phyloP scores from a whole-genome alignment of 306 rosid species.

The Glycyrrhiza uralensis region DNA sequence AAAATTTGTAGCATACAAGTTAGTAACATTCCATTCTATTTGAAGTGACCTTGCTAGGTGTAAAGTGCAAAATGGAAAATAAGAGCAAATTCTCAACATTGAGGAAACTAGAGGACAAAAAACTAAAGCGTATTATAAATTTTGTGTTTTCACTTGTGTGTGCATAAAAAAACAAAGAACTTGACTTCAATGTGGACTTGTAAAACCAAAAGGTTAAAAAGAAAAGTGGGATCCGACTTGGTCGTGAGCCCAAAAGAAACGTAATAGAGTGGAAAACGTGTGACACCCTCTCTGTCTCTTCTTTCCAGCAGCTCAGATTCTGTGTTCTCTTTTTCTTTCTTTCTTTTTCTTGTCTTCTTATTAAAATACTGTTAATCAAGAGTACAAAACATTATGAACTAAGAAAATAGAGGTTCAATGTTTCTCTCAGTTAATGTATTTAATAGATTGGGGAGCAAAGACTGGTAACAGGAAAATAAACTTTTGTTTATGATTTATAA shows the following conservation, averaged over 20 bases:
- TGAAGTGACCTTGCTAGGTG: background rate
- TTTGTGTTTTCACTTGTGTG: background rate
- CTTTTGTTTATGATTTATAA: background rate
- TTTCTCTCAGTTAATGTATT: background rate
- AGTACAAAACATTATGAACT: background rate
- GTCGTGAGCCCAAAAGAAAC: constrained; percentile 25
- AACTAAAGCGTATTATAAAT: background rate
- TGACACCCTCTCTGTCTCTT: background rate
- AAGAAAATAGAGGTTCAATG: background rate
- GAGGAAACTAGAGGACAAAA: background rate
- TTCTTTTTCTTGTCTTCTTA: too few species aligned
- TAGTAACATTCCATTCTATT: background rate
- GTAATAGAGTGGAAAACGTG: constrained; percentile 36
- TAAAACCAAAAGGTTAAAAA: background rate
- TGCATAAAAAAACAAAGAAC: background rate
- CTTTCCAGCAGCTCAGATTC: background rate
- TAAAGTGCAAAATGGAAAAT: background rate
- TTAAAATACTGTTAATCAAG: background rate
- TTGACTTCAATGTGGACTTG: constrained; percentile 13
- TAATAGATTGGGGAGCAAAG: background rate
- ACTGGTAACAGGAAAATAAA: background rate
- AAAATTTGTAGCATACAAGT: background rate
- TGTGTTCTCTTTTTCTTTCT: background rate
- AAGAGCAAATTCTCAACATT: background rate
- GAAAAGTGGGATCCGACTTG: background rate